phyloP scores from a whole-genome alignment of 1,284 basidiomycete genomes.

The Nidula niveotomentosa region DNA sequence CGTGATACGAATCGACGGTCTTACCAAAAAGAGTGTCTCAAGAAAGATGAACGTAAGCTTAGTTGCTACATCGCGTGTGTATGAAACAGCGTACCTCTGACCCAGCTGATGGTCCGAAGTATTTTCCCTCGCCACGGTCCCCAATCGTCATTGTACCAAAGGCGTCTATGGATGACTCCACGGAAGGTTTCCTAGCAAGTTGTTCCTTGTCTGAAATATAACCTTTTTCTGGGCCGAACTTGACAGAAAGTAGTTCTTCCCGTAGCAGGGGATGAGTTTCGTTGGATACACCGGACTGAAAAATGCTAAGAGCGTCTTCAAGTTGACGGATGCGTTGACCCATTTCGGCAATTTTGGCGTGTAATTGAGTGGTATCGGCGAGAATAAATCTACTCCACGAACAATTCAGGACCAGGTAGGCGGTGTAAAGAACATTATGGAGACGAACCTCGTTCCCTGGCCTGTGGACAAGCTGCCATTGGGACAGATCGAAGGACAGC shows the following conservation, averaged over 20 bases:
- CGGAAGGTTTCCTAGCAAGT: slow-evolving; percentile 20
- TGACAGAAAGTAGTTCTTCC: slow-evolving; percentile 60
- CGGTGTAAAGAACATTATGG: neutral
- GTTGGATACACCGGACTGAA: slow-evolving; percentile 58
- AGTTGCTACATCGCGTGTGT: slow-evolving; percentile 1
- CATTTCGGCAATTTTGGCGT: slow-evolving; percentile 70
- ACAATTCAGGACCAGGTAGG: neutral
- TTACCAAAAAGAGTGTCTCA: slow-evolving; percentile 49
- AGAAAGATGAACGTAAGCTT: slow-evolving; percentile 3
- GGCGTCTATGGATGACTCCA: slow-evolving; percentile 36
- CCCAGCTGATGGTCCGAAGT: slow-evolving; percentile 69
- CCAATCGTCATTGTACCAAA: slow-evolving; percentile 63
- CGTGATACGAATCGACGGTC: neutral
- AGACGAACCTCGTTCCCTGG: slow-evolving; percentile 49
- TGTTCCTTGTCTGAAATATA: slow-evolving; percentile 20
- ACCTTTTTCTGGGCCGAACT: slow-evolving; percentile 49
- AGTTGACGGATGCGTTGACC: slow-evolving; percentile 70
- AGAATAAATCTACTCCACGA: slow-evolving; percentile 53
- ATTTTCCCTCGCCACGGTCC: slow-evolving; percentile 62
- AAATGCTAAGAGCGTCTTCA: slow-evolving; percentile 66
- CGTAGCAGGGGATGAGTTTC: slow-evolving; percentile 65
- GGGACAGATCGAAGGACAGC: slow-evolving; percentile 53
- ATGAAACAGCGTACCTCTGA: slow-evolving; percentile 36
- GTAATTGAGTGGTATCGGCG: slow-evolving; percentile 69
- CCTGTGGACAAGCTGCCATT: slow-evolving; percentile 61